Base-by-base conservation (phyloP, 345 rosid genomes). In the Salix exigua region DNA sequence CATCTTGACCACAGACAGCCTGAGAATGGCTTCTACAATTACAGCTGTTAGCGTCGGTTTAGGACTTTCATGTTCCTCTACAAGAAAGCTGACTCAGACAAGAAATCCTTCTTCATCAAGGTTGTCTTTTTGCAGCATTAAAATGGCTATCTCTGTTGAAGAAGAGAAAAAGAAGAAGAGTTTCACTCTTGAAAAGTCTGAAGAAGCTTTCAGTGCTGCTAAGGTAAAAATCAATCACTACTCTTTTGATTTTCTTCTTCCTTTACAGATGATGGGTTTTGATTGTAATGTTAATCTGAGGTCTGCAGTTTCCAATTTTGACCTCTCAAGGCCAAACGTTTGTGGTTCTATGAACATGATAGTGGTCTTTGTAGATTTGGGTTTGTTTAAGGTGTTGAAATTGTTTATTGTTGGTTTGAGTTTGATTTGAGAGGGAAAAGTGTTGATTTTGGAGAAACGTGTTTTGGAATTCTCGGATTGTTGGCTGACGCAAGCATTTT, bases 171-270 rank as follows among this genome's bases (percentile, higher is more conserved):
- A 87, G 85, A 85, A 87, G 88, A 91, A 87, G 77, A 86, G 60
- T 53, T 92, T 81, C 78, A 77, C 90, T 19, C 83, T 96, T 72
- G 80, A 91, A 68, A 96, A 96, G 78, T 96, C 98, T 11, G 94
- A 92, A 51, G 94, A 93, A 87, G 98, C 96, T 79, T 92, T 93
- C 85, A 85, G 71, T 70, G 86, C 77, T 51, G 98, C 97, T 69
- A 92, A 93, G 96, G 99, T 90, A 44, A 21, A 35, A 11, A 26
- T 5, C 37, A 9, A 46, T 4, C 25, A 7, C 19, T 1, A 31
- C 17, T 14, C 38, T 19, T 28, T 5, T 48, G 30, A 46, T 26
- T 23, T 68, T 33, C 6, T 11, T 68, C 7, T n/a, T 25, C 10
- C 31, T 14, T 58, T 10, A 23, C 1, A 42, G 44, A 21, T 68